Percentiles rank a stretch among this genome's conserved stretches.
phyloP scores from a whole-genome alignment of 2,329 filamentous ascomycete species.

The Fusarium goolgardi region DNA sequence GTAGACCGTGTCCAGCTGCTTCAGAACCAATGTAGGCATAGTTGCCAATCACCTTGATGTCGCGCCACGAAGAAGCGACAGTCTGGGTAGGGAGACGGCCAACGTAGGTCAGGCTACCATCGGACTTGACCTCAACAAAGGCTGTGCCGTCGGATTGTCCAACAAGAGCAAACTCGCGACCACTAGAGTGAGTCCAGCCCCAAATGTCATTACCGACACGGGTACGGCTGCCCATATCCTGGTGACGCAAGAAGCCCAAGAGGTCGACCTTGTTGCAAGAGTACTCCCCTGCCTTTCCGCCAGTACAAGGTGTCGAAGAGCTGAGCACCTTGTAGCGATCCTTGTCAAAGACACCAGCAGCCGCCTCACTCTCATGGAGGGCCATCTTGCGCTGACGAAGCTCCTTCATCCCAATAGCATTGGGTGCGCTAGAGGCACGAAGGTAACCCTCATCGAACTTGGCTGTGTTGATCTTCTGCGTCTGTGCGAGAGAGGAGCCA shows the following conservation, averaged over 20 bases:
- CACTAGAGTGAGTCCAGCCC: constrained; percentile 19
- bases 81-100: constrained; percentile 57
- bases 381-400: constrained; percentile 16
- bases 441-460: constrained; percentile 19
- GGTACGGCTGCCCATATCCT: constrained; percentile 15
- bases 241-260: constrained; percentile 8
- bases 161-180: constrained; percentile 14
- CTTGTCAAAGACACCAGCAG: constrained; percentile 21
- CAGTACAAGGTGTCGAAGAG: constrained; percentile 3
- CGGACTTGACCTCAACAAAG: not conserved
- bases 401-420: constrained; percentile 18
- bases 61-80: constrained; percentile 52
- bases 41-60: constrained; percentile 55
- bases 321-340: constrained; percentile 15
- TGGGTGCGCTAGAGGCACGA: constrained; percentile 8
- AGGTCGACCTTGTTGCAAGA: constrained; percentile 20
- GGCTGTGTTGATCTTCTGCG: constrained; percentile 6
- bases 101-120: constrained; percentile 12
- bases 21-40: constrained; percentile 55
- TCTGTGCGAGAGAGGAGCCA: constrained; percentile 17
- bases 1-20: constrained; percentile 64
- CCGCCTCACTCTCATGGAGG: not conserved
- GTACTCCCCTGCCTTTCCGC: not conserved
- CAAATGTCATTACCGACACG: constrained; percentile 11
- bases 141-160: constrained; percentile 16